Base-by-base conservation (phyloP, 2,329 filamentous ascomycete genomes). In the Colletotrichum musae region DNA sequence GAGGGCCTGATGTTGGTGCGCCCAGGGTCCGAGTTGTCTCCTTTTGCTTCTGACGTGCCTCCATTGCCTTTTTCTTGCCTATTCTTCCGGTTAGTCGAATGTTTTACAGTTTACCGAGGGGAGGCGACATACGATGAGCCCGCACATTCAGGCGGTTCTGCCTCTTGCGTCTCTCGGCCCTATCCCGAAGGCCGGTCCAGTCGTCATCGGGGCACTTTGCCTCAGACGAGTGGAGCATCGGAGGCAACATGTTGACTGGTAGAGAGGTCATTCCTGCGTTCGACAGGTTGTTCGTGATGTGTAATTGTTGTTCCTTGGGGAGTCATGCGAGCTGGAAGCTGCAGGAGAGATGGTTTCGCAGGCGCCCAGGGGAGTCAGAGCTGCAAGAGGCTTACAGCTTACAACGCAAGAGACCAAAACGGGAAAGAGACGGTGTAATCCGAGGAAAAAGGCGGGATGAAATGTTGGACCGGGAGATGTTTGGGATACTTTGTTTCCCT, bases 71-170 rank as follows among this genome's bases (percentile, higher is more conserved):
- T 45, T 67, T 69, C 6, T 60, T 63, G 26, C 65, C 67, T 73
- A 24, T 18, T n/a, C 13, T 21, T 9, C 26, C 21, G 10, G 10
- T 62, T 1, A 52, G 48, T 24, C 24, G 4, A 12, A 2, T 7
- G 13, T 3, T 26, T 60, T 3, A 21, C 57, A 6, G 9, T 6
- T 12, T 3, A 41, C 1, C 2, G n/a, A 6, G 5, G n/a, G 5
- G 10, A 0, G n/a, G 16, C 1, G 6, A 16, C 39, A 72, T 75
- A 80, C 79, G 74, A 72, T 78, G 76, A 3, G 78, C 77, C 67
- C 79, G 74, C 43, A 79, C 77, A 68, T 80, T 76, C n/a, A 81
- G 71, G 48, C 78, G 75, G 39, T 77, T 80, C 68, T 81, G 78
- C 64, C 74, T 72, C 65, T 74, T 78, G 65, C 77, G 77, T 53